These are phyloP conservation scores for Orbilia blumenaviensis DNA, from an alignment of 2,329 filamentous ascomycete species.

Conservation along the genomic window DNA sequence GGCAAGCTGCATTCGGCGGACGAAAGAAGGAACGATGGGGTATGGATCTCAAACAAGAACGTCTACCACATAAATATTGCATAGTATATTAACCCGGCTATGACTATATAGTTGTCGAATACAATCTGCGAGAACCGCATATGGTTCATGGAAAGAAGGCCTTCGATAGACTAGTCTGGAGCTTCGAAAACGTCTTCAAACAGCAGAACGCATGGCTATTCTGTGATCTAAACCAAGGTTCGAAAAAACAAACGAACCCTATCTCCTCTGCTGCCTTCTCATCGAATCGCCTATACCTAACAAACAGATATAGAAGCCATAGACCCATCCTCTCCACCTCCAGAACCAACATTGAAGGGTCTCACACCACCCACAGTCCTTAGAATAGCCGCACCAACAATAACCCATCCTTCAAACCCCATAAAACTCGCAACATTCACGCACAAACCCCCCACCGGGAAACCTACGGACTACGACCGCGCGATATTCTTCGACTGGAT, in stretches of 20 bases:
- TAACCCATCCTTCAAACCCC: neutral
- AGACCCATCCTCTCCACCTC: constrained; percentile 57
- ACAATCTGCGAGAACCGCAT: constrained; percentile 75
- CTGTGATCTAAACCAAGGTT: constrained; percentile 69
- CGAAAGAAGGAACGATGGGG: constrained; percentile 76
- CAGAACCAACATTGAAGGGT: constrained; percentile 3
- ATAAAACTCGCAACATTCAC: constrained; percentile 40
- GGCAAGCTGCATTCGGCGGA: constrained; percentile 66
- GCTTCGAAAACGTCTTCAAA: constrained; percentile 79
- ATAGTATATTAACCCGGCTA: neutral
- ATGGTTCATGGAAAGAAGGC: constrained; percentile 86
- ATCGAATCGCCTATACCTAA: constrained; percentile 43
- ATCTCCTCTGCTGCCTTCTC: neutral
- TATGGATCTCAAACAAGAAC: constrained; percentile 60
- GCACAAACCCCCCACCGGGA: constrained; percentile 55
- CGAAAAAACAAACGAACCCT: neutral
- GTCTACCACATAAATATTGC: constrained; percentile 43
- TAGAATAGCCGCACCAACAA: neutral
- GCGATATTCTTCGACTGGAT: constrained; percentile 71
- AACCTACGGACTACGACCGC: constrained; percentile 60
- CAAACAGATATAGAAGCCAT: constrained; percentile 57
- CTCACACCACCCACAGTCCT: constrained; percentile 26
- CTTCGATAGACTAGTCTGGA: constrained; percentile 80
- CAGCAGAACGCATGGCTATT: constrained; percentile 79
- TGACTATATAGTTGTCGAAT: constrained; percentile 71